Conservation (phyloP, 768 basidiomycete species). For the Holtermannia corniformis region DNA sequence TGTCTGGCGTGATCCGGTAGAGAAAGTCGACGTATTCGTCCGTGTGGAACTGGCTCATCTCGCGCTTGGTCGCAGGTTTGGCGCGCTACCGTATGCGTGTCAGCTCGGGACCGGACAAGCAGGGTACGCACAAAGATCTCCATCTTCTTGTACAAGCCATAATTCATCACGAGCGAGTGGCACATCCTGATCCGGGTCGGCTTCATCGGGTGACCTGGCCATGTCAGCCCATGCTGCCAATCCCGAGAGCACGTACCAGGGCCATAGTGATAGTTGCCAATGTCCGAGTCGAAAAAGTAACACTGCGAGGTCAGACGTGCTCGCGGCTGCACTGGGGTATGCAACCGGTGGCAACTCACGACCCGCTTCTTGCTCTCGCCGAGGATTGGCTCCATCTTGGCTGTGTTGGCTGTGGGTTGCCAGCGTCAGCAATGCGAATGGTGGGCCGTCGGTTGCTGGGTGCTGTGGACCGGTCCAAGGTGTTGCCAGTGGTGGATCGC, state of each 20-base stretch:
- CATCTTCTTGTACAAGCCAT: constrained; percentile 98
- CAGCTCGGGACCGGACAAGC: not conserved
- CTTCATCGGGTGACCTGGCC: constrained; percentile 86
- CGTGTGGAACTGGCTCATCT: constrained; percentile 98
- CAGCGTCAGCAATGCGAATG: too few relatives aligned
- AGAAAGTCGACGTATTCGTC: constrained; percentile 99
- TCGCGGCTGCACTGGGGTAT: not conserved
- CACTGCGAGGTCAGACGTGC: constrained; percentile 49
- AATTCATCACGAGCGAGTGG: constrained; percentile 99
- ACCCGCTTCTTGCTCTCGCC: constrained; percentile 82
- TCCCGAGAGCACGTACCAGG: constrained; percentile 38
- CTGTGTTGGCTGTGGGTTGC: too few relatives aligned
- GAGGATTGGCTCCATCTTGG: constrained; percentile 53
- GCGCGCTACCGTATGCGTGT: constrained; percentile 56
- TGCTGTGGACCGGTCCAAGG: too few relatives aligned
- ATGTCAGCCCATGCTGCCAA: not conserved
- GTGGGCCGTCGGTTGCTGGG: too few relatives aligned
- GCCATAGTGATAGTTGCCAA: constrained; percentile 99
- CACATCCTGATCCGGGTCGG: constrained; percentile 99
- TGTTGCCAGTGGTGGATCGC: too few relatives aligned
- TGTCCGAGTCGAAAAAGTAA: constrained; percentile 99
- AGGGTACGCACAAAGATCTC: constrained; percentile 84
- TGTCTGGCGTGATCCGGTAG: constrained; percentile 82
- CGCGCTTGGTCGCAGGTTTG: constrained; percentile 97
- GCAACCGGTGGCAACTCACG: constrained; percentile 58